phyloP scores from a whole-genome alignment of 768 basidiomycete genomes.

The Hygrocybe punicea region DNA sequence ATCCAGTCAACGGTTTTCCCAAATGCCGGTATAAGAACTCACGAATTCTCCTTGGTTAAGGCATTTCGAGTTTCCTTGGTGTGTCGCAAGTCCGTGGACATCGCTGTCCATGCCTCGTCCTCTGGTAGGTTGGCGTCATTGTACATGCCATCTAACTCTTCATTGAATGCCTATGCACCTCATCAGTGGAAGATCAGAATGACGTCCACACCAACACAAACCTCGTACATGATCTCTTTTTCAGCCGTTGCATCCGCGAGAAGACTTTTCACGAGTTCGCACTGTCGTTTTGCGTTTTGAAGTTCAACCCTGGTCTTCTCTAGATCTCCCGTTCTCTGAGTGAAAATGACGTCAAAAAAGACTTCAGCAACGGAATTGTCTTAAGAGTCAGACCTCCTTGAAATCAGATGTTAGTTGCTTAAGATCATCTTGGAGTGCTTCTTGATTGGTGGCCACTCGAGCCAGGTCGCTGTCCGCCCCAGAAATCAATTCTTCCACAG shows the following conservation, averaged over 20 bases:
- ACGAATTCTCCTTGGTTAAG: constrained; percentile 80
- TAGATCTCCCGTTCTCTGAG: constrained; percentile 59
- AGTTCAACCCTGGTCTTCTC: constrained; percentile 63
- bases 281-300: constrained; percentile 66
- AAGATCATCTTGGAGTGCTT: constrained; percentile 51
- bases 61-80: constrained; percentile 76
- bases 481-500: constrained; percentile 50
- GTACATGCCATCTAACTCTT: constrained; percentile 89
- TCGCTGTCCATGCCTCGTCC: constrained; percentile 77
- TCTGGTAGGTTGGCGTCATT: constrained; percentile 79
- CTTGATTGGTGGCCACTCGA: constrained; percentile 52
- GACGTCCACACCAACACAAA: constrained; percentile 31
- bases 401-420: constrained; percentile 48
- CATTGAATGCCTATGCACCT: constrained; percentile 78
- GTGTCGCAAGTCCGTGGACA: constrained; percentile 66
- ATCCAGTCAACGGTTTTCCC: constrained; percentile 5
- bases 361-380: not conserved
- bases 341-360: not conserved
- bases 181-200: not conserved
- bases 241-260: constrained; percentile 76
- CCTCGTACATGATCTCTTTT: constrained; percentile 93
- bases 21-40: constrained; percentile 28
- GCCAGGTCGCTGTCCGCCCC: constrained; percentile 59
- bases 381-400: constrained; percentile 49
- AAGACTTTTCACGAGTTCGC: constrained; percentile 74